Evolutionary conservation across 2,329 filamentous ascomycete species (phyloP).

Genomic region (Botryotinia calthae): DNA sequence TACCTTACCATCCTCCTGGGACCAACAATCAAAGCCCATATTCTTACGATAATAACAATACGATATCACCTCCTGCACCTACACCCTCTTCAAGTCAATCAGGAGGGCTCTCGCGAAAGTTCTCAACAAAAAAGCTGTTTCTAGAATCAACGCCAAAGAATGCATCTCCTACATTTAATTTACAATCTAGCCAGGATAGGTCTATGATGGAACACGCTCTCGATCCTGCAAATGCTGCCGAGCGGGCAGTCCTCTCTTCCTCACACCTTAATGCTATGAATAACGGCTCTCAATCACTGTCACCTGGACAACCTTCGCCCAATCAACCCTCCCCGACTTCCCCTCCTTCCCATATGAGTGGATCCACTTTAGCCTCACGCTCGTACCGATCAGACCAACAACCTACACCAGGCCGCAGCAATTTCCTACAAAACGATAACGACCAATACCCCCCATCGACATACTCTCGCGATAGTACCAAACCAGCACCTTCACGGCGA

Average conservation of each 20-base stretch:
- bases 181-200: conserved; percentile 55
- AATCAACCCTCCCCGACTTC: conserved; percentile 70
- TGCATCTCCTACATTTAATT: conserved; percentile 65
- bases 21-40: conserved; percentile 41
- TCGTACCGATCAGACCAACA: conserved; percentile 57
- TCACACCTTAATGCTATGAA: conserved; percentile 71
- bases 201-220: conserved; percentile 62
- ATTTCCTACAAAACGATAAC: conserved; percentile 52
- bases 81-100: conserved; percentile 53
- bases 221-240: conserved; percentile 66
- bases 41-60: conserved; percentile 49
- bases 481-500: conserved; percentile 48
- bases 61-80: conserved; percentile 55
- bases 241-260: conserved; percentile 64
- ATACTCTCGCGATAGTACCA: conserved; percentile 38
- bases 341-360: conserved; percentile 46
- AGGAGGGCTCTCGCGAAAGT: conserved; percentile 63
- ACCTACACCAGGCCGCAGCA: conserved; percentile 53
- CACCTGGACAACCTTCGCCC: conserved; percentile 59
- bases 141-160: conserved; percentile 72
- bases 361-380: conserved; percentile 54
- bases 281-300: conserved; percentile 54
- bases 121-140: conserved; percentile 72
- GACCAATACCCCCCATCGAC: conserved; percentile 34
- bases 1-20: conserved; percentile 54